Evolutionary conservation across 495 filamentous ascomycete genomes (phyloP), one percentile per base, ranked within the genome.

Genomic region (Talaromyces nanjingensis): DNA sequence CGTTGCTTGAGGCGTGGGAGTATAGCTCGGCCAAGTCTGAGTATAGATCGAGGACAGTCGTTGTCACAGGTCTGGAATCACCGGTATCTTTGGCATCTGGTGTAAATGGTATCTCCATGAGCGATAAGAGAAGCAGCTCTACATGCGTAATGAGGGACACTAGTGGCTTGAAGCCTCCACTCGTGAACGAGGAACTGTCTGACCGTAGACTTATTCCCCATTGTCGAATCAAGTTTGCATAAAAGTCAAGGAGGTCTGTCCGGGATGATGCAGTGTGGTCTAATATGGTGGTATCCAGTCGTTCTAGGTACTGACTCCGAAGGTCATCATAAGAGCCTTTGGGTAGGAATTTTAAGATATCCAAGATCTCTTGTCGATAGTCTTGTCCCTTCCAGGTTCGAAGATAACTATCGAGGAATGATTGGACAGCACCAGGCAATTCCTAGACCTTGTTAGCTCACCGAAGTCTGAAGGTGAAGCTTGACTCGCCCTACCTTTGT

Each of bases 41-140:
- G 76, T 92, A 91, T 71, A 92, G 91, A 52, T 83, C 79, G 14
- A 93, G 77, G 37, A 93, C 81, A 22, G 75, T 74, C 2, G 71
- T 42, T 34, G 64, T 69, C 4, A 60, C 66, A 14, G 76, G 74
- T 37, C 70, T 75, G 33, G 63, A 54, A 7, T 65, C 47, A 2
- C 20, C 57, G 7, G 63, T 53, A 16, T 55, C 54, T 3, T 65
- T 63, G 11, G 68, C 68, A 22, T 62, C 68, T 65, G 37, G 68
- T 58, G 31, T 69, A 65, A 59, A 73, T 65, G 65, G 75, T 70
- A 69, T 75, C 77, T 79, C 87, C 73, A 88, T 70, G 5, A 88
- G 76, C 8, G 89, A 86, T 0, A 88, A 78, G 27, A 83, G 76
- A 31, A 94, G 78, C 16, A 80, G 74, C 65, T 89, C 86, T 64